Evolutionary conservation across 768 basidiomycete genomes (phyloP).

Genomic region (Auriscalpium vulgare): DNA sequence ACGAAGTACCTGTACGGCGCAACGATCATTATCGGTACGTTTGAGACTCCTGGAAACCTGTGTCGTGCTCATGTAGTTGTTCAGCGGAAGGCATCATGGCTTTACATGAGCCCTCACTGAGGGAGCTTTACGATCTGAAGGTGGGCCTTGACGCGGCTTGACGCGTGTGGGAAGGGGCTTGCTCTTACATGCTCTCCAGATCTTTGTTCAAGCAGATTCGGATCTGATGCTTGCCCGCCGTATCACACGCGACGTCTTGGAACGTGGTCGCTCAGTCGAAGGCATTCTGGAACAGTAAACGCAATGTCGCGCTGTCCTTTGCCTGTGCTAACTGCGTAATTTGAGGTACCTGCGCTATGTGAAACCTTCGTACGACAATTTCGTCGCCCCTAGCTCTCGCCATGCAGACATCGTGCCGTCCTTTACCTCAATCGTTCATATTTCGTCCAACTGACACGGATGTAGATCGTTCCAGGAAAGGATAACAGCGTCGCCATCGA

Average conservation of each 20-base stretch:
- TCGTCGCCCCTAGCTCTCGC: constrained; percentile 80
- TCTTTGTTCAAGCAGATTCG: constrained; percentile 90
- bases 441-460: no score
- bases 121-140: constrained; percentile 88
- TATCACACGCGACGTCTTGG: constrained; percentile 78
- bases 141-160: constrained; percentile 24
- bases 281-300: constrained; percentile 84
- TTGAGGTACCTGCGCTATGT: constrained; percentile 86
- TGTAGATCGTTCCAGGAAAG: constrained; percentile 92
- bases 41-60: background rate
- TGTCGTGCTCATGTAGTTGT: background rate
- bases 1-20: constrained; percentile 90
- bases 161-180: no score
- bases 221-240: constrained; percentile 96
- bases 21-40: constrained; percentile 75
- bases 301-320: background rate
- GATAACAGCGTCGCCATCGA: constrained; percentile 90
- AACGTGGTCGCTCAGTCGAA: constrained; percentile 77
- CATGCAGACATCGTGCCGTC: constrained; percentile 76
- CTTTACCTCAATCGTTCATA: no score
- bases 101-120: constrained; percentile 68
- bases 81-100: constrained; percentile 89
- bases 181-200: constrained; percentile 27
- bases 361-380: constrained; percentile 91
- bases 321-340: background rate